Evolutionary conservation across 1,284 basidiomycete species (phyloP).

Genomic region (Dichomitus squalens): DNA sequence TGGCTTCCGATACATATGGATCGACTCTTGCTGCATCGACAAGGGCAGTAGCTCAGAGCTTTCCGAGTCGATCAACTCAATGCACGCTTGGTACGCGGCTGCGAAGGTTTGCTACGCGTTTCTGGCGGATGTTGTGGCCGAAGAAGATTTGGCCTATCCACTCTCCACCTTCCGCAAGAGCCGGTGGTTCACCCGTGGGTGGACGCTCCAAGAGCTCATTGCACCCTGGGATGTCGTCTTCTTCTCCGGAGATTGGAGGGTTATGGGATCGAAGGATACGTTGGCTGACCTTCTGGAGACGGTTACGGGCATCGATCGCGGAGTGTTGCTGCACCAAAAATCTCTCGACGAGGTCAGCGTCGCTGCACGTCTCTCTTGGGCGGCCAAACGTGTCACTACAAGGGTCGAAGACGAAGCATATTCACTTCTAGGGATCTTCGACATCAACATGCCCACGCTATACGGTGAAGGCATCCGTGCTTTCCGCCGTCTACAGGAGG

Average conservation of each 20-base stretch:
- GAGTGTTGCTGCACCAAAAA: neutral
- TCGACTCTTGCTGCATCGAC: no score
- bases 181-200: no score
- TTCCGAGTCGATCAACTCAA: neutral
- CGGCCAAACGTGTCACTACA: constrained; percentile 1
- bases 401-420: constrained; percentile 9
- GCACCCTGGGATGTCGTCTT: constrained; percentile 6
- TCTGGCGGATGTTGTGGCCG: neutral
- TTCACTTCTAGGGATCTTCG: no score
- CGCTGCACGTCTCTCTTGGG: constrained; percentile 9
- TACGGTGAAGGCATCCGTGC: no score
- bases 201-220: no score
- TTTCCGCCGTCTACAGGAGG: constrained; percentile 7
- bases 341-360: neutral
- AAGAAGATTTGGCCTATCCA: neutral
- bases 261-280: constrained; percentile 4
- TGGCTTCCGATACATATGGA: no score
- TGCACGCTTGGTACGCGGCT: neutral
- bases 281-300: neutral
- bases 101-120: neutral
- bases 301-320: neutral
- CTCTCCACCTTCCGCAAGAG: neutral
- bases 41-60: no score
- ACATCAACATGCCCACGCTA: no score
- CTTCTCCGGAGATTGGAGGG: neutral